These are phyloP conservation scores for Triangularia verruculosa DNA, from an alignment of 2,329 filamentous ascomycete species.

Conservation along the genomic window DNA sequence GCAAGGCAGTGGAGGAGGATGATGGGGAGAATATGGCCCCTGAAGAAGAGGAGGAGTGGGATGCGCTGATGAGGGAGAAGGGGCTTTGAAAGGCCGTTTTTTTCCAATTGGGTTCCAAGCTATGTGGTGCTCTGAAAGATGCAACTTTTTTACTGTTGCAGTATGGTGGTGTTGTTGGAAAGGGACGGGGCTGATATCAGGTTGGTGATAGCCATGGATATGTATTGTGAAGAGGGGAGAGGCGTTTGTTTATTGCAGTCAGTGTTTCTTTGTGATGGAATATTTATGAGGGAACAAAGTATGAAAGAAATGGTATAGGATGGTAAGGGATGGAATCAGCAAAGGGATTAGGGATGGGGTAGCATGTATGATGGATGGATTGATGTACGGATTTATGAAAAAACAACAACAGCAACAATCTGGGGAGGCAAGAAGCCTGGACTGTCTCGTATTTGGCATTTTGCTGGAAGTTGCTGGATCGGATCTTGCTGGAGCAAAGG, in stretches of 20 bases:
- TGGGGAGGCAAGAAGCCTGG: not conserved
- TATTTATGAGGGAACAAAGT: not conserved
- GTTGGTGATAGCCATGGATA: too few relatives aligned
- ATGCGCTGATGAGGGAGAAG: not conserved
- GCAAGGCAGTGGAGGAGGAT: constrained; percentile 5
- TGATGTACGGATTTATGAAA: not conserved
- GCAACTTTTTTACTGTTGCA: not conserved
- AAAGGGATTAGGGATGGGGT: not conserved
- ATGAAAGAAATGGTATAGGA: not conserved
- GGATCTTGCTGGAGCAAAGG: not conserved
- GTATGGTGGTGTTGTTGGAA: not conserved
- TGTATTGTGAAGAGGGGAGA: too few relatives aligned
- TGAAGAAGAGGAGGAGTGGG: constrained; percentile 28
- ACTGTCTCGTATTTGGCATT: not conserved
- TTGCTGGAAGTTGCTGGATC: not conserved
- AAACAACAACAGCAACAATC: not conserved
- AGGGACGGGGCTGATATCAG: not conserved
- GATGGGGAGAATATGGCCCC: constrained; percentile 23
- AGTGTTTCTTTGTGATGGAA: not conserved
- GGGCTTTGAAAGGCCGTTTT: not conserved
- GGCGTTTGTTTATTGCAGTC: not conserved
- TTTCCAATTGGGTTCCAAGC: not conserved
- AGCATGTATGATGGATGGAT: not conserved
- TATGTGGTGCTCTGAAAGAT: not conserved
- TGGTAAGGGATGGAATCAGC: not conserved